Conservation (phyloP, 2,329 filamentous ascomycete species). For the Aspergillus vadensis region DNA sequence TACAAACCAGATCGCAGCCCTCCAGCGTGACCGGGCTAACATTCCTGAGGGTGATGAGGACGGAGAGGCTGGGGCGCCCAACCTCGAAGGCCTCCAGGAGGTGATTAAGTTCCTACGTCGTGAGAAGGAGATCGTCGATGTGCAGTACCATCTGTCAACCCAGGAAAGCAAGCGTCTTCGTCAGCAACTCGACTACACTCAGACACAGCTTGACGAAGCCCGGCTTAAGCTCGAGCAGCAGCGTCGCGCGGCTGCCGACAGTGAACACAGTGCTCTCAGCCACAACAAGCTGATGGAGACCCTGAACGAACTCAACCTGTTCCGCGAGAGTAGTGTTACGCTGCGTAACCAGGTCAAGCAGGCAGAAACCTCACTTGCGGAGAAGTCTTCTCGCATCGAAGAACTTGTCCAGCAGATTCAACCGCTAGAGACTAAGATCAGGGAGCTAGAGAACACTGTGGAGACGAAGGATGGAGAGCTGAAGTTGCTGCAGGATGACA, state of each 20-base stretch:
- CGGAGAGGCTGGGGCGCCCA: constrained; percentile 55
- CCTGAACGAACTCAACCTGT: constrained; percentile 91
- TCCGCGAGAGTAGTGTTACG: constrained; percentile 91
- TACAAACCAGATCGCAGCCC: constrained; percentile 72
- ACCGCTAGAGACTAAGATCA: constrained; percentile 77
- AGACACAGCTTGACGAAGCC: constrained; percentile 84
- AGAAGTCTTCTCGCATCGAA: constrained; percentile 74
- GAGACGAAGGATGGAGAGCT: constrained; percentile 84
- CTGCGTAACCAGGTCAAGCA: constrained; percentile 83
- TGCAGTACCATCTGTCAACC: constrained; percentile 87
- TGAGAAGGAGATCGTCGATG: constrained; percentile 96
- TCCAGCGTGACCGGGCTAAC: constrained; percentile 73
- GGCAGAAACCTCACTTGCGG: constrained; percentile 71
- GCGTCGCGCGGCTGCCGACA: constrained; percentile 73
- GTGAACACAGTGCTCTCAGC: constrained; percentile 70
- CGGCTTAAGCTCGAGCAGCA: constrained; percentile 90
- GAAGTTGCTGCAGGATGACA: constrained; percentile 83
- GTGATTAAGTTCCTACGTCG: constrained; percentile 87
- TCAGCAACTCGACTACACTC: constrained; percentile 84
- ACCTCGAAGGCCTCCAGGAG: constrained; percentile 78
- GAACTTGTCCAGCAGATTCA: constrained; percentile 74
- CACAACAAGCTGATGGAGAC: constrained; percentile 93
- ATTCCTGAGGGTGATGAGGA: constrained; percentile 54
- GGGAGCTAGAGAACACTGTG: constrained; percentile 79
- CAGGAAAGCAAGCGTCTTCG: constrained; percentile 87